Conservation (phyloP, 179 eudicot genomes). For the Carnegiea gigantea region DNA sequence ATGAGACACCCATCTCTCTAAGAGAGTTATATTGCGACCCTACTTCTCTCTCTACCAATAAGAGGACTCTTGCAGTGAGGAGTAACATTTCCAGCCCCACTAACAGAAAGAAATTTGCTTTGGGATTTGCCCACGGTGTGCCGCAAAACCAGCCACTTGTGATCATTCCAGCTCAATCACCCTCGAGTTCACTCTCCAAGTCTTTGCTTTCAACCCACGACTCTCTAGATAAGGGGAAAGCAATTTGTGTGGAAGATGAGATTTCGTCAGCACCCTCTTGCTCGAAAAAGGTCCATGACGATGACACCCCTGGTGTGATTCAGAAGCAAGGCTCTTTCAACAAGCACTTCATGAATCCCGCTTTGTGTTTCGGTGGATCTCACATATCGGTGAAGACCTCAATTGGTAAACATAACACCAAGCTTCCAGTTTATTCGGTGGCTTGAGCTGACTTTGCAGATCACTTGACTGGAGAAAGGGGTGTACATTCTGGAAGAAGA, state of each 20-base stretch:
- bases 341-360: conserved; percentile 53
- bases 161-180: conserved; percentile 40
- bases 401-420: conserved; percentile 25
- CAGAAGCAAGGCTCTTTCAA: conserved; percentile 40
- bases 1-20: conserved; percentile 56
- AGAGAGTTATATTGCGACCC: conserved; percentile 61
- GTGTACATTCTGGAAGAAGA: not conserved
- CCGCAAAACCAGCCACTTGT: conserved; percentile 50
- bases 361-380: conserved; percentile 66
- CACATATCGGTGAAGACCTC: conserved; percentile 33
- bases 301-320: conserved; percentile 30
- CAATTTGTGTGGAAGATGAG: conserved; percentile 36
- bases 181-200: conserved; percentile 58
- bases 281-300: conserved; percentile 33
- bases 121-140: conserved; percentile 54
- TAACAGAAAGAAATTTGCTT: conserved; percentile 72
- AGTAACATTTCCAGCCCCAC: conserved; percentile 79
- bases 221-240: conserved; percentile 60
- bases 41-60: conserved; percentile 51
- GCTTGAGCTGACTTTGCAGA: not conserved
- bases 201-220: conserved; percentile 48
- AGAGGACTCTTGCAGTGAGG: conserved; percentile 68
- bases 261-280: conserved; percentile 42
- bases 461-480: not conserved
- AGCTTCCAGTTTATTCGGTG: conserved; percentile 13